Base-by-base conservation (phyloP, 2,329 filamentous ascomycete species). In the Penicillium sp. region DNA sequence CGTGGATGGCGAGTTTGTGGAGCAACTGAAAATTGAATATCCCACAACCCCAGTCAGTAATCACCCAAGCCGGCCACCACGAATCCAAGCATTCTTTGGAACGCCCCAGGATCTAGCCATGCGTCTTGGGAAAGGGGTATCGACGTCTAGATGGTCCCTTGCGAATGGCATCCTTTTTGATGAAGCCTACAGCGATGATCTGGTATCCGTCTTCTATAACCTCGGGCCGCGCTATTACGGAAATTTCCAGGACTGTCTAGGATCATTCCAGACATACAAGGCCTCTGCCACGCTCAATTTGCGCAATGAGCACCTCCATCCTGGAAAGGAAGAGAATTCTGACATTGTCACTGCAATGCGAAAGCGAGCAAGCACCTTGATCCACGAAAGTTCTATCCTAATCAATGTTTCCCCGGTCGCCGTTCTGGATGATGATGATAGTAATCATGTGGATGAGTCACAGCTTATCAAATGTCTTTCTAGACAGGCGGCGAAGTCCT, bases 191-290 rank as follows among this genome's bases (percentile, higher is more conserved):
- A 95, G 87, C 42, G 90, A 96, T 57, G 92, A 98, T 61, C 77
- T 94, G 43, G 73, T 98, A 38, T 83, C 90, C 9, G 92, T 98
- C 0, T 86, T 95, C 55, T 86, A 84, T 59, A 85, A 89, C 33
- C 79, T 98, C 12, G 90, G 92, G 0, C 84, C 88, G 15, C 80
- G 87, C 32, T 98, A 98, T 53, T 82, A 87, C 56, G 92, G 92
- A 11, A 98, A 98, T 59, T 95, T 94, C 52, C 92, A 98, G 64
- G 92, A 98, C 57, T 92, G 87, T 51, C 74, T 98, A 10, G 92
- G 93, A 4, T 90, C 88, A 1, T 94, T 98, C 56, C 88, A 96
- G 58, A 98, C 93, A 0, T 98, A 98, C 59, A 80, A 85, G 54
- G 90, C 92, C 5, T 96, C 92, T 1, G 90, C 92, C 6, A 82